These are phyloP conservation scores for Plenodomus tracheiphilus DNA, from an alignment of 2,329 filamentous ascomycete species.

Conservation along the genomic window DNA sequence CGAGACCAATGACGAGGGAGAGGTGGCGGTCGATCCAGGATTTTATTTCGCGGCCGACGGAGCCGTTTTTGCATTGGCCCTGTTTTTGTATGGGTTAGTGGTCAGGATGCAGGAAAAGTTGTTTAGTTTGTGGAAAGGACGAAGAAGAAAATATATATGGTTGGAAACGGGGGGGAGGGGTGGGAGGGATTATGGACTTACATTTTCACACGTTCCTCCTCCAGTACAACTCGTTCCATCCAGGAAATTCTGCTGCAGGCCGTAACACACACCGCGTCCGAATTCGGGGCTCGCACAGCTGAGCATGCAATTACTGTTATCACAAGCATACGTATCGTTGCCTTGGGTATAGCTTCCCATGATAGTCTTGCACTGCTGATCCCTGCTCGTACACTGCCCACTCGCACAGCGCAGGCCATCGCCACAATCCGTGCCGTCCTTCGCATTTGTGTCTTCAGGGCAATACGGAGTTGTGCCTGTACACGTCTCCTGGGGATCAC, in stretches of 20 bases:
- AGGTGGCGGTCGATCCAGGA: slow-evolving; percentile 79
- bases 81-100: slow-evolving; percentile 39
- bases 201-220: slow-evolving; percentile 75
- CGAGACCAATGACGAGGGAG: slow-evolving; percentile 79
- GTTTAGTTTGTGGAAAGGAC: background rate
- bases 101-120: background rate
- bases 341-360: slow-evolving; percentile 74
- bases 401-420: slow-evolving; percentile 76
- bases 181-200: slow-evolving; percentile 40
- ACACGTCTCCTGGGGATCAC: slow-evolving; percentile 85
- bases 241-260: slow-evolving; percentile 86
- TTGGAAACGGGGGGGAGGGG: too few species aligned
- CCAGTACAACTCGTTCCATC: slow-evolving; percentile 86
- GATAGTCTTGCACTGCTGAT: slow-evolving; percentile 83
- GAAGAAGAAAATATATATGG: background rate
- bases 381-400: slow-evolving; percentile 90
- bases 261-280: slow-evolving; percentile 67
- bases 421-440: slow-evolving; percentile 75
- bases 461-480: slow-evolving; percentile 73
- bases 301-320: slow-evolving; percentile 71
- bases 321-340: slow-evolving; percentile 82
- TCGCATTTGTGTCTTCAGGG: slow-evolving; percentile 69
- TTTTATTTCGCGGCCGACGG: slow-evolving; percentile 69
- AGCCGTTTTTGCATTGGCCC: slow-evolving; percentile 75
- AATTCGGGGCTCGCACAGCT: slow-evolving; percentile 75